These are phyloP conservation scores for Diaporthe sp. DNA, from an alignment of 2,329 filamentous ascomycete genomes.

Conservation along the genomic window DNA sequence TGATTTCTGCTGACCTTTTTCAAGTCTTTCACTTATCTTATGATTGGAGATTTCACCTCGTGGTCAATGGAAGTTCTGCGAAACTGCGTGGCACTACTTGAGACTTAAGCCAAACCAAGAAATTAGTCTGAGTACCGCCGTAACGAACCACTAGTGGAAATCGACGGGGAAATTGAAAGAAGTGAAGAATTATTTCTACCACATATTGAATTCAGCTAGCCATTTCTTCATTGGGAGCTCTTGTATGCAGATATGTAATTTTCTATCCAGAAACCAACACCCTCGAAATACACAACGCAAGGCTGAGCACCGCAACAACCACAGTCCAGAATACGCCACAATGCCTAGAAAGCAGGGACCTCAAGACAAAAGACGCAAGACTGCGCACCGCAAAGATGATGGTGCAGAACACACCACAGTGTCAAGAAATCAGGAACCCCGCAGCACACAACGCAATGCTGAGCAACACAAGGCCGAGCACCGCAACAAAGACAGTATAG, in stretches of 20 bases:
- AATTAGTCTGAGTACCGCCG: not conserved
- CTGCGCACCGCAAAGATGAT: not conserved
- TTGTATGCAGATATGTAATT: too few species aligned
- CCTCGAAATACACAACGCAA: not conserved
- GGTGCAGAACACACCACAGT: not conserved
- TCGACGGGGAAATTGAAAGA: too few species aligned
- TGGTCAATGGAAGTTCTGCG: not conserved
- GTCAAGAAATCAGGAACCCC: too few species aligned
- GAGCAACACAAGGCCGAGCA: not conserved
- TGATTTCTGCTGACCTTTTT: too few species aligned
- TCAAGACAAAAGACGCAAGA: not conserved
- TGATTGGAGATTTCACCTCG: too few species aligned
- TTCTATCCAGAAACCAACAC: not conserved
- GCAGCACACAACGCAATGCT: not conserved
- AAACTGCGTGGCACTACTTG: not conserved
- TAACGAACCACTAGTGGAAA: not conserved
- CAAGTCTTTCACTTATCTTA: too few species aligned
- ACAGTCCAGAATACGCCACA: not conserved
- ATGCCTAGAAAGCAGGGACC: not conserved
- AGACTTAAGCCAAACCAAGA: not conserved
- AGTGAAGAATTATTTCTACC: not conserved
- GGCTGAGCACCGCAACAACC: not conserved
- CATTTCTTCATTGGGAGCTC: not conserved
- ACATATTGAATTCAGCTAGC: not conserved
- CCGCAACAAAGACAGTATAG: not conserved